Evolutionary conservation across 2,329 filamentous ascomycete genomes (phyloP), one percentile per base, ranked within the genome.

Genomic region (Lachnellula occidentalis): DNA sequence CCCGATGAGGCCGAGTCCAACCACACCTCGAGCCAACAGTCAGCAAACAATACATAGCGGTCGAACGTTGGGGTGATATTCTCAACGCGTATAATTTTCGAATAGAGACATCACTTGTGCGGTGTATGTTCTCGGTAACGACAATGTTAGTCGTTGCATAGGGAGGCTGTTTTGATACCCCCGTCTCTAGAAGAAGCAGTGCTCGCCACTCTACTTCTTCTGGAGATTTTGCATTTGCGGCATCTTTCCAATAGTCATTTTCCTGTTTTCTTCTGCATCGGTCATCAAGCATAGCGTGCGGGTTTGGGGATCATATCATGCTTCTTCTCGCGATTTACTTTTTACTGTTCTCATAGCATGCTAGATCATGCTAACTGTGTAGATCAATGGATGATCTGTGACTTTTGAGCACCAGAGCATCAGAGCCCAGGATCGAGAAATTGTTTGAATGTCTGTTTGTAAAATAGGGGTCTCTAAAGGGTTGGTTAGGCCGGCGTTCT

Each of bases 41-140:
- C 66, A 68, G 59, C 67, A 67, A 56, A 65, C 66, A 45, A 68
- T 70, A 62, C 66, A 66, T 47, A 68, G 65, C 57, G 65, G 67
- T 27, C 62, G 67, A 45, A 69, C 66, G 49, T 56, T 69, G 45
- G 67, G 66, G 48, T 69, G 61, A 67, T 39, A 36, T 45, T 57
- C 31, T 27, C 34, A 37, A 19, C 45, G 15, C 37, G 3, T 34
- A 51, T 19, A 24, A 47, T 54, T 47, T 43, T 31, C 15, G 34
- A 37, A 43, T 34, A 12, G n/a, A 15, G 37, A 24, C 34, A 22
- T 37, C 34, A n/a, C 21, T 17, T n/a, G 12, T 17, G 8, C 19
- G 36, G 37, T 31, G 21, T 12, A 37, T 31, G 24, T 31, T 36
- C n/a, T 27, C 12, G 27, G 34, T 17, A 27, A 48, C 27, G 24